These are phyloP conservation scores for Testicularia cyperi DNA, from an alignment of 1,284 basidiomycete species.

Conservation along the genomic window DNA sequence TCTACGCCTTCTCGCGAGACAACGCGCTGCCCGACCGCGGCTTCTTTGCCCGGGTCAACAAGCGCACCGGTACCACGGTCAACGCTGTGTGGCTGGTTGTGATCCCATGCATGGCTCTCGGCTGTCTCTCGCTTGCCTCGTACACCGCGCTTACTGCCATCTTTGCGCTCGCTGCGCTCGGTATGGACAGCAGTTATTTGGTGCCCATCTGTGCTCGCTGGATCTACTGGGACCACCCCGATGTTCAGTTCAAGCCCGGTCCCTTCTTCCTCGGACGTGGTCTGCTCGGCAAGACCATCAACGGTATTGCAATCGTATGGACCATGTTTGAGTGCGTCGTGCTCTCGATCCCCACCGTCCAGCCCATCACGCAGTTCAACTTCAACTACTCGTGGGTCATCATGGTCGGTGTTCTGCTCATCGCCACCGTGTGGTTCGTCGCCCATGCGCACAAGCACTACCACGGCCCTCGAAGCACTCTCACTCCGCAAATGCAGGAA, in stretches of 20 bases:
- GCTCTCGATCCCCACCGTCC: slow-evolving; percentile 43
- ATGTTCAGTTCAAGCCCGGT: slow-evolving; percentile 78
- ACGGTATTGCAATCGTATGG: slow-evolving; percentile 69
- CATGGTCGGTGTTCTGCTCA: slow-evolving; percentile 60
- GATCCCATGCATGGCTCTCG: slow-evolving; percentile 59
- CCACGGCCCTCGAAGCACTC: slow-evolving; percentile 60
- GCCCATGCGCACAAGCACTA: slow-evolving; percentile 62
- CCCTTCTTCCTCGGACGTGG: slow-evolving; percentile 83
- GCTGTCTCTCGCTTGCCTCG: slow-evolving; percentile 49
- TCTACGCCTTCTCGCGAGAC: slow-evolving; percentile 88
- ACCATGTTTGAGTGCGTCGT: slow-evolving; percentile 60
- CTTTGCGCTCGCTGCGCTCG: slow-evolving; percentile 68
- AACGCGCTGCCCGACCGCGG: slow-evolving; percentile 78
- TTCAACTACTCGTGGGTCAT: slow-evolving; percentile 59
- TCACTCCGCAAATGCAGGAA: slow-evolving; percentile 41
- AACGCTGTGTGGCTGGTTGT: slow-evolving; percentile 80
- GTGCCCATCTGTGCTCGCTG: slow-evolving; percentile 65
- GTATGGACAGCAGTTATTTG: slow-evolving; percentile 71
- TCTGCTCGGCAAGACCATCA: slow-evolving; percentile 68
- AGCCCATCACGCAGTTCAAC: slow-evolving; percentile 31
- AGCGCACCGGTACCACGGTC: slow-evolving; percentile 70
- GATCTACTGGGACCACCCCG: slow-evolving; percentile 75
- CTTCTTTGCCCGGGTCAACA: slow-evolving; percentile 73
- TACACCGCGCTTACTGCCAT: slow-evolving; percentile 53
- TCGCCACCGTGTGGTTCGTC: slow-evolving; percentile 62